Percentiles rank a stretch among this genome's conserved stretches.
Conservation (phyloP, 2,329 filamentous ascomycete species). For the Parastagonospora nodorum region DNA sequence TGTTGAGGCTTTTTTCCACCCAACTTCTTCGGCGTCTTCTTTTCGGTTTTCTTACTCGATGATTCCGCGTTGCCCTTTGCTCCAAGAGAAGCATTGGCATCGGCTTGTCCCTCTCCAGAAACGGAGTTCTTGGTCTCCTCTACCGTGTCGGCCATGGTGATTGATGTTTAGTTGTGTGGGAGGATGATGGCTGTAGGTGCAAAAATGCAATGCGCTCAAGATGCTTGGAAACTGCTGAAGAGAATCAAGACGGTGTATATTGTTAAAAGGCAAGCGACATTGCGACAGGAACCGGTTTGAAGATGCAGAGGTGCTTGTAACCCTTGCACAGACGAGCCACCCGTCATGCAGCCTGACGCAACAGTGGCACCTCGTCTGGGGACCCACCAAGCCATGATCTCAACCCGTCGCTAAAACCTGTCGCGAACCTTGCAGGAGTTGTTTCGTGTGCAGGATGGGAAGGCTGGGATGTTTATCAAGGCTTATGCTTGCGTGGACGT, state of each 20-base stretch:
- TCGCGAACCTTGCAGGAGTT: slow-evolving; percentile 32
- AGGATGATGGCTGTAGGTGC: slow-evolving; percentile 9
- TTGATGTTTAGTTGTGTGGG: slow-evolving; percentile 10
- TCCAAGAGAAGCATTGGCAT: slow-evolving; percentile 43
- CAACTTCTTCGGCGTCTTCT: slow-evolving; percentile 57
- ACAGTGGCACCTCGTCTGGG: slow-evolving; percentile 33
- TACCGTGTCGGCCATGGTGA: slow-evolving; percentile 46
- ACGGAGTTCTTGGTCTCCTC: slow-evolving; percentile 46
- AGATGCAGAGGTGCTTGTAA: slow-evolving; percentile 32
- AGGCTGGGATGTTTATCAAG: slow-evolving; percentile 2
- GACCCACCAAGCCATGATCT: slow-evolving; percentile 27
- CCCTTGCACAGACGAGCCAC: slow-evolving; percentile 43
- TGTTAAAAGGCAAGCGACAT: slow-evolving; percentile 36
- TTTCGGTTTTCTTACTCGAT: slow-evolving; percentile 53
- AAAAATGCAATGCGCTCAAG: slow-evolving; percentile 18
- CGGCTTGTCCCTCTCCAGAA: slow-evolving; percentile 44
- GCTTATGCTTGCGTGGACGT: not conserved
- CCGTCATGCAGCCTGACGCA: slow-evolving; percentile 46
- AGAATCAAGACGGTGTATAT: slow-evolving; percentile 28
- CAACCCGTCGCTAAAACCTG: slow-evolving; percentile 36
- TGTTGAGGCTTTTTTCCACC: slow-evolving; percentile 52
- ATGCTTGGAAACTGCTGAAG: slow-evolving; percentile 20
- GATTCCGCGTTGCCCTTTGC: slow-evolving; percentile 45
- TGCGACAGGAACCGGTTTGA: slow-evolving; percentile 45
- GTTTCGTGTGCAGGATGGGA: slow-evolving; percentile 5